Conservation (phyloP, 2,329 filamentous ascomycete genomes). For the Beauveria australis region DNA sequence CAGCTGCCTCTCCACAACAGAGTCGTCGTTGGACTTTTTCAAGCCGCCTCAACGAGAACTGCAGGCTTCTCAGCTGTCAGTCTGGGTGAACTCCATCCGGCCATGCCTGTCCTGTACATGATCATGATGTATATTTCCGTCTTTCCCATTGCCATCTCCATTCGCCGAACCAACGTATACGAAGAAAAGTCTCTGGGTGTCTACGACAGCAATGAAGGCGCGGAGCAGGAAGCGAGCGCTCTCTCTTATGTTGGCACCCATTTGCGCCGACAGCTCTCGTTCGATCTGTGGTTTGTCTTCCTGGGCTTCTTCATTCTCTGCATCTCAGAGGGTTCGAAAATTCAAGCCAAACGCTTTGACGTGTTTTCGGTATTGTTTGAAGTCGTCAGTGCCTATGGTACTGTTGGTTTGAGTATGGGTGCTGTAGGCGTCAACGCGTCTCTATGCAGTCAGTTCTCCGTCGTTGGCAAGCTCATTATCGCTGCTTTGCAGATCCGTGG, state of each 20-base stretch:
- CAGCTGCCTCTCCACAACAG: conserved; percentile 63
- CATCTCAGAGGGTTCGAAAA: conserved; percentile 70
- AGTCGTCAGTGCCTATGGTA: conserved; percentile 85
- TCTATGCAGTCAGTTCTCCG: conserved; percentile 73
- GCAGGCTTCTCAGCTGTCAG: conserved; percentile 83
- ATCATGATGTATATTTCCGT: conserved; percentile 99
- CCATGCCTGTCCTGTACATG: conserved; percentile 86
- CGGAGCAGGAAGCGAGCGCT: conserved; percentile 43
- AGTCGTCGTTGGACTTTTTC: conserved; percentile 81
- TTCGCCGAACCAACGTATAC: conserved; percentile 92
- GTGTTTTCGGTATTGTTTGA: conserved; percentile 72
- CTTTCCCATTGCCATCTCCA: conserved; percentile 91
- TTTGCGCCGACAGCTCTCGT: conserved; percentile 86
- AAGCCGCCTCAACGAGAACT: conserved; percentile 81
- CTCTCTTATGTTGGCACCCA: conserved; percentile 86
- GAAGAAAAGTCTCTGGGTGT: conserved; percentile 82
- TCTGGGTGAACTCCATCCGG: conserved; percentile 71
- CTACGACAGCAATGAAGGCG: conserved; percentile 45
- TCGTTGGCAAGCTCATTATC: conserved; percentile 62
- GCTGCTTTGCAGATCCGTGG: conserved; percentile 64
- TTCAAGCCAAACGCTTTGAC: conserved; percentile 57
- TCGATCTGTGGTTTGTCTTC: conserved; percentile 97
- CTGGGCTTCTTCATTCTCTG: conserved; percentile 86
- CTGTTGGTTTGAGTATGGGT: conserved; percentile 83
- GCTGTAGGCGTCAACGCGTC: conserved; percentile 69